Base-by-base conservation (phyloP, 495 filamentous ascomycete genomes). In the Neurospora sp. region DNA sequence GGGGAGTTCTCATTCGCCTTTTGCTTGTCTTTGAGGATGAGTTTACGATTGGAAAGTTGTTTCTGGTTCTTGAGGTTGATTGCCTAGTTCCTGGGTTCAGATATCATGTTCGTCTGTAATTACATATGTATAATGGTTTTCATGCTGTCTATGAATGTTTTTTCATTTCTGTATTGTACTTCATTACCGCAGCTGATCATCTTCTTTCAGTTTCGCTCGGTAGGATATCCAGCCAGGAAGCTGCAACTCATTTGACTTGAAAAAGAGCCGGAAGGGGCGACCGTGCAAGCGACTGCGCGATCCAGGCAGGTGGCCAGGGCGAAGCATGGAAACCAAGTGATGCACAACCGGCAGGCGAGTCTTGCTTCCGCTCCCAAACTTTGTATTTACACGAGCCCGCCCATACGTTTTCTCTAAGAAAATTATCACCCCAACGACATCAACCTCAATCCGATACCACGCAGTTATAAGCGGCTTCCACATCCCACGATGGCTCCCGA, bases 41-140 rank as follows among this genome's bases (percentile, higher is more conserved):
- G 8, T 9, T 45, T 10, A 22, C 1, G 44, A 48, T 48, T 12
- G 44, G 44, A 9, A 4, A 4, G 9, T 4, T 48, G 0, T 2
- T 4, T 42, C 6, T 18, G 16, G 41, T 0, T 41, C 1, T 41
- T 6, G 27, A 31, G 27, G 27, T 31, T 31, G 16, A 16, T 0
- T 42, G 14, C 5, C 41, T 18, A 0, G 0, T 16, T n/a, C 6
- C 8, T n/a, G 16, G 2, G 0, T 44, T 8, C 0, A 0, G 41
- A 0, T 44, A n/a, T 44, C 5, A 44, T 10, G 44, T 48, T 48
- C n/a, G 44, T 22, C 0, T 22, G 44, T 22, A 48, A 48, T 5
- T 22, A 22, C n/a, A 22, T 10, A 0, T 48, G 8, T 48, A 48
- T 22, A 10, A 22, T 20, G 18, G n/a, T 3, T 3, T 48, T 4